These are phyloP conservation scores for Saccharomycopsis capsularis DNA, from an alignment of 805 yeast species.

Conservation along the genomic window DNA sequence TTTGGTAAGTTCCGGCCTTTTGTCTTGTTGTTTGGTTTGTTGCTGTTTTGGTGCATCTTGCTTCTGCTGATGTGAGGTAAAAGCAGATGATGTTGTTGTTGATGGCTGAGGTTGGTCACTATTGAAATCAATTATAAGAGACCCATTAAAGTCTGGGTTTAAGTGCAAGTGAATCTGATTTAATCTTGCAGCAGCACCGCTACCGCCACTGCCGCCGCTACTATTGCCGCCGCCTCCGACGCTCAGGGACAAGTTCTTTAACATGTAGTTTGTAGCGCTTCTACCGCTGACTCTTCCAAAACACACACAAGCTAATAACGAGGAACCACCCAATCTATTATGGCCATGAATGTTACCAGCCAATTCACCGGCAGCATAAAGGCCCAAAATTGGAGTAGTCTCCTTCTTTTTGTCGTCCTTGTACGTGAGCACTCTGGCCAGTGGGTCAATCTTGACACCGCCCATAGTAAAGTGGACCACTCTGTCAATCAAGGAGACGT, in stretches of 20 bases:
- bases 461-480: conserved; percentile 66
- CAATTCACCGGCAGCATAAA: conserved; percentile 52
- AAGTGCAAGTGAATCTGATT: conserved; percentile 38
- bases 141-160: conserved; percentile 33
- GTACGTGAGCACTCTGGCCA: conserved; percentile 33
- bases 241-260: conserved; percentile 28
- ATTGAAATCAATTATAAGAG: conserved; percentile 32
- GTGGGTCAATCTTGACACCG: conserved; percentile 48
- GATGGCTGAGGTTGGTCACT: conserved; percentile 18
- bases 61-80: not conserved
- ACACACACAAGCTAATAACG: conserved; percentile 50
- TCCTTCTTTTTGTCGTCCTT: conserved; percentile 27
- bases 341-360: conserved; percentile 57
- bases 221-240: conserved; percentile 12
- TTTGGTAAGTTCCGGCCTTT: conserved; percentile 5
- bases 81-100: conserved; percentile 18
- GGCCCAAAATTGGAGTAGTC: conserved; percentile 31
- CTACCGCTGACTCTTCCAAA: conserved; percentile 40
- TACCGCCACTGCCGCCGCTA: conserved; percentile 23
- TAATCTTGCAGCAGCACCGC: conserved; percentile 32
- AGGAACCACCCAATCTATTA: conserved; percentile 49
- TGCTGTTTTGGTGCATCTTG: not conserved
- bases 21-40: not conserved
- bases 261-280: conserved; percentile 31
- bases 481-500: conserved; percentile 48